A percentile compares a stretch with the other conserved stretches of the same genome.
Evolutionary conservation across 2,329 filamentous ascomycete genomes (phyloP).

Genomic region (Dryadomyces sulphureus): DNA sequence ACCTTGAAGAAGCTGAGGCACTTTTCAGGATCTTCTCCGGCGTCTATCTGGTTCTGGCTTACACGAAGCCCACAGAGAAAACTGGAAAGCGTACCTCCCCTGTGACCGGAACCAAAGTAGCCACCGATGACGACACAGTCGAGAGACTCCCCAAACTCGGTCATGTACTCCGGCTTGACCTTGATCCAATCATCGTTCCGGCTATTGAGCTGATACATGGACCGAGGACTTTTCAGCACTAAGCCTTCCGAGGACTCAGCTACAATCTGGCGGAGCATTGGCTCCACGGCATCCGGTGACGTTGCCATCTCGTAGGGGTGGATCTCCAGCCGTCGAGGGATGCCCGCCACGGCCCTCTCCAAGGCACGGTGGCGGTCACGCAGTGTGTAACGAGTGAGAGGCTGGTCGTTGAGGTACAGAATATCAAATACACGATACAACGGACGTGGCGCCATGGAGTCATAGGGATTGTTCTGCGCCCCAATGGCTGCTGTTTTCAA

Average conservation of each 20-base stretch:
- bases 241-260: slow-evolving; percentile 79
- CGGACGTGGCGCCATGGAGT: slow-evolving; percentile 51
- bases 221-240: slow-evolving; percentile 85
- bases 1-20: slow-evolving; percentile 96
- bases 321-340: slow-evolving; percentile 68
- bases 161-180: slow-evolving; percentile 98
- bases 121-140: slow-evolving; percentile 84
- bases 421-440: slow-evolving; percentile 85
- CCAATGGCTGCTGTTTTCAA: slow-evolving; percentile 80
- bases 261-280: slow-evolving; percentile 65
- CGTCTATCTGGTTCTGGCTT: slow-evolving; percentile 49
- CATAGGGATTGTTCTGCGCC: slow-evolving; percentile 60
- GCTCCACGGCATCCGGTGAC: slow-evolving; percentile 60
- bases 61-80: slow-evolving; percentile 82
- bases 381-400: slow-evolving; percentile 69
- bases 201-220: slow-evolving; percentile 72
- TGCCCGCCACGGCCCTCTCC: slow-evolving; percentile 50
- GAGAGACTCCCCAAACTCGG: slow-evolving; percentile 82
- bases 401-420: slow-evolving; percentile 68
- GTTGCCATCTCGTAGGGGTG: slow-evolving; percentile 56
- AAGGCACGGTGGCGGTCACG: slow-evolving; percentile 67
- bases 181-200: slow-evolving; percentile 97
- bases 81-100: slow-evolving; percentile 70
- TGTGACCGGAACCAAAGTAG: slow-evolving; percentile 77
- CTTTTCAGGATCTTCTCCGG: slow-evolving; percentile 50